A percentile compares a stretch with the other conserved stretches of the same genome.
These are phyloP conservation scores for Monilinia fructigena DNA, from an alignment of 2,329 filamentous ascomycete genomes.

Conservation along the genomic window DNA sequence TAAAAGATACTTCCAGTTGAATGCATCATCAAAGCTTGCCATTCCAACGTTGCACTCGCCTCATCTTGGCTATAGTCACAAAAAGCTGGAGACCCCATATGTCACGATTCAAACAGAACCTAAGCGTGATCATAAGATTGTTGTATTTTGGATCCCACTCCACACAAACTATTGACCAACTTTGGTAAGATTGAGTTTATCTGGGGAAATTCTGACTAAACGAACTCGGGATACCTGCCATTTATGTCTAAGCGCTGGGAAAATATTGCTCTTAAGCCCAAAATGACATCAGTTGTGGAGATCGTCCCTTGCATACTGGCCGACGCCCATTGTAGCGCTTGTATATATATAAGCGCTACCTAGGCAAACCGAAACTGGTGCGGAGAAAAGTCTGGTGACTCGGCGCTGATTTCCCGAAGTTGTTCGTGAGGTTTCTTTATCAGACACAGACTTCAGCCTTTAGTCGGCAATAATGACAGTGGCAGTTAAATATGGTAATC, in stretches of 20 bases:
- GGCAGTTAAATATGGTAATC: not conserved
- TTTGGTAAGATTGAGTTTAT: not conserved
- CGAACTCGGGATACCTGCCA: not conserved
- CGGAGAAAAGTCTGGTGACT: not conserved
- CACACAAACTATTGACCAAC: not conserved
- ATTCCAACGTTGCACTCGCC: not conserved
- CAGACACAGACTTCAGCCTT: not conserved
- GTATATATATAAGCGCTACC: not conserved
- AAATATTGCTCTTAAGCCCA: not conserved
- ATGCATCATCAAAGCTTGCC: not conserved
- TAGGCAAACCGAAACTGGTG: not conserved
- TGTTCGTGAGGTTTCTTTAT: not conserved
- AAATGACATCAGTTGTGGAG: not conserved
- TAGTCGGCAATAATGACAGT: not conserved
- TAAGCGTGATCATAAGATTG: not conserved
- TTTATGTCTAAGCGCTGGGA: not conserved
- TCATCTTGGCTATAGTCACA: not conserved
- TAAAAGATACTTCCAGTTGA: not conserved
- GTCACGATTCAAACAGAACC: not conserved
- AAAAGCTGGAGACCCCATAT: not conserved
- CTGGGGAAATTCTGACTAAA: not conserved
- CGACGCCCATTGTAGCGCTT: slow-evolving; percentile 1
- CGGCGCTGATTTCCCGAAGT: not conserved
- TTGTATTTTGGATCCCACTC: not conserved
- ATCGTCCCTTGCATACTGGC: not conserved